Evolutionary conservation across 2,329 filamentous ascomycete genomes (phyloP).

Genomic region (Endoconidiophora laricicola): DNA sequence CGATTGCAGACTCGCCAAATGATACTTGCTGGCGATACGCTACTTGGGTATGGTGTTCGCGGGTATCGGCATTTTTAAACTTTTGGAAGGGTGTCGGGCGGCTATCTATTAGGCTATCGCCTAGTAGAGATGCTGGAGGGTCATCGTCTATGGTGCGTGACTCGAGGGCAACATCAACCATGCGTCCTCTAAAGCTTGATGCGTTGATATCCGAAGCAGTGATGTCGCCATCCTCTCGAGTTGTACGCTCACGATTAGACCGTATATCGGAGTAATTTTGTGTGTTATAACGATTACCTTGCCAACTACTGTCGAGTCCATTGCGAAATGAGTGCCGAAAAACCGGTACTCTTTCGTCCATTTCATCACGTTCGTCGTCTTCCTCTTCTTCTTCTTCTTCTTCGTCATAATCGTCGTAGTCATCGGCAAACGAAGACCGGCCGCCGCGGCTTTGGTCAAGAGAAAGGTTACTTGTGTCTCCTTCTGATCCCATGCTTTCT

Average conservation of each 20-base stretch:
- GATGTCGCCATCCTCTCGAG: conserved; percentile 29
- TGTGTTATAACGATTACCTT: conserved; percentile 20
- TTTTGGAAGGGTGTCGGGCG: conserved; percentile 46
- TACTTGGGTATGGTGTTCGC: conserved; percentile 16
- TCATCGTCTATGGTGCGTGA: conserved; percentile 43
- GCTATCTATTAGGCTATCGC: conserved; percentile 31
- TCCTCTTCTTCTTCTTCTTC: conserved; percentile 17
- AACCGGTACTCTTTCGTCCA: conserved; percentile 6
- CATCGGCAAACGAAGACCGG: conserved; percentile 21
- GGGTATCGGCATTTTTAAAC: conserved; percentile 22
- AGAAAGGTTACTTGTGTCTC: conserved; percentile 43
- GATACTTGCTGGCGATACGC: conserved; percentile 18
- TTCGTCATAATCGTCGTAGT: conserved; percentile 9
- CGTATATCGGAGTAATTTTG: background rate
- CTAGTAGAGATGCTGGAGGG: conserved; percentile 42
- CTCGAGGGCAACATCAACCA: conserved; percentile 80
- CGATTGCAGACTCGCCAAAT: conserved; percentile 32
- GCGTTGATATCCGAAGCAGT: conserved; percentile 16
- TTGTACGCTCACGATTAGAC: conserved; percentile 16
- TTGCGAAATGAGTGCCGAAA: conserved; percentile 17
- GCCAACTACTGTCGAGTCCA: conserved; percentile 50
- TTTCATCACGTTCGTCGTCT: conserved; percentile 16
- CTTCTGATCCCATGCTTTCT: conserved; percentile 71
- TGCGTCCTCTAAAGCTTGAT: conserved; percentile 36
- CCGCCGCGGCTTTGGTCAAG: conserved; percentile 29